Base-by-base conservation (phyloP, 495 filamentous ascomycete species). In the Daldinia childiae region DNA sequence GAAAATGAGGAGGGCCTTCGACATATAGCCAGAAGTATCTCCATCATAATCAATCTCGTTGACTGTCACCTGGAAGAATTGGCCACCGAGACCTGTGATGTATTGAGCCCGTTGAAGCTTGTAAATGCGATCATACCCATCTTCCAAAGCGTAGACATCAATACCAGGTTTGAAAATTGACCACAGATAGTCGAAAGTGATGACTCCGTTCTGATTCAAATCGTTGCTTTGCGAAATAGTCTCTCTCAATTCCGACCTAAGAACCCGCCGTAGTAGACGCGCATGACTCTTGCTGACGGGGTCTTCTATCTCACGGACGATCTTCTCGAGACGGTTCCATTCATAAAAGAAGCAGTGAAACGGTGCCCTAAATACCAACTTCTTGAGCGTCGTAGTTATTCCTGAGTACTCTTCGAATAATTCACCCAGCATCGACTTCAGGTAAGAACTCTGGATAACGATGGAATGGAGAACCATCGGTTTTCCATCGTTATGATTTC, bases 331-430 rank as follows among this genome's bases (percentile, higher is more conserved):
- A 34, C 84, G 79, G 4, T 81, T 72, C 90, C 90, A 93, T 24
- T 90, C 84, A 77, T 92, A 87, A 39, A 92, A 86, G 39, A 92
- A 86, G 0, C 87, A 86, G 74, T 86, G 77, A 75, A 92, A 92
- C 0, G 87, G 87, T 0, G 81, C 81, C 17, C 76, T 76, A 72
- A 92, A 90, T 52, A 87, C 85, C 4, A 92, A 79, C 0, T 86
- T 84, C 55, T 87, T 79, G 12, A 92, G 77, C 15, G 81, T 85
- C 36, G 87, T 83, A 0, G 89, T 89, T 14, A 92, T 83, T 21
- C 90, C 88, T 3, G 89, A 87, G 71, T 92, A 93, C 24, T 84
- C 86, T 30, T 83, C 81, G 48, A 92, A 78, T 6, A 90, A 84
- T 15, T 81, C 79, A 17, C 79, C 80, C 0, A 92, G 80, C 30